Percentiles rank a stretch among this genome's conserved stretches.
These are phyloP conservation scores for Pythium insidiosum DNA, from an alignment of 352 stramenopile genomes.

Conservation along the genomic window DNA sequence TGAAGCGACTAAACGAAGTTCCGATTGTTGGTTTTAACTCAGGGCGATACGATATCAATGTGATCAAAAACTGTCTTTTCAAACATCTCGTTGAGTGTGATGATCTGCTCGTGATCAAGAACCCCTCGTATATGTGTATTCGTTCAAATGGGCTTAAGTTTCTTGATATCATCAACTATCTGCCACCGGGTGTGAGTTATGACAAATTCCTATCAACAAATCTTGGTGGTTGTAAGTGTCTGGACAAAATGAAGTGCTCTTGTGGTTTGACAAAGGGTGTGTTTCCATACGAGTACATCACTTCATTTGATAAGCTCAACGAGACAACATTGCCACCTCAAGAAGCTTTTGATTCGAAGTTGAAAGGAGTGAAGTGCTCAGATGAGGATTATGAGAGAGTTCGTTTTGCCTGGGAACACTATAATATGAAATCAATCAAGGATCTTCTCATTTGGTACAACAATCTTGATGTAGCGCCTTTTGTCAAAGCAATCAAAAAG, in stretches of 20 bases:
- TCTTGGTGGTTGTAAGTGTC: conserved; percentile 21
- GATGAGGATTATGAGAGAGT: conserved; percentile 19
- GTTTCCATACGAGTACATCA: conserved; percentile 30
- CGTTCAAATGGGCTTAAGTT: conserved; percentile 17
- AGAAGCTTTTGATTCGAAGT: conserved; percentile 15
- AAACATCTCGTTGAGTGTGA: conserved; percentile 2
- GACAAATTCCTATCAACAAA: conserved; percentile 19
- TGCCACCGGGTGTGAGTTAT: conserved; percentile 21
- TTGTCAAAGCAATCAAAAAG: conserved; percentile 10
- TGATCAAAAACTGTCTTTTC: conserved; percentile 25
- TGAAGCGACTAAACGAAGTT: too few relatives aligned
- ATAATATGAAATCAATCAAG: conserved; percentile 23
- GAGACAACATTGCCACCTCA: conserved; percentile 15
- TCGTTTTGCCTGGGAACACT: conserved; percentile 20
- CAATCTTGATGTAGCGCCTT: conserved; percentile 24
- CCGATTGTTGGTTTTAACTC: conserved; percentile 17
- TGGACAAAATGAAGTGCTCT: conserved; percentile 20
- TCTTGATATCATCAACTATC: conserved; percentile 24
- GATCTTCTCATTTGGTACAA: conserved; percentile 32
- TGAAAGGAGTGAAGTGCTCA: conserved; percentile 8
- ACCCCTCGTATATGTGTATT: conserved; percentile 24
- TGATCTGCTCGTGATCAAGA: conserved; percentile 18
- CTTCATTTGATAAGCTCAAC: conserved; percentile 15
- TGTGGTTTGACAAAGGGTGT: conserved; percentile 18
- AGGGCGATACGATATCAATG: conserved; percentile 21